Evolutionary conservation across 306 rosid genomes (phyloP).

Genomic region (Pyrus pyrifolia): DNA sequence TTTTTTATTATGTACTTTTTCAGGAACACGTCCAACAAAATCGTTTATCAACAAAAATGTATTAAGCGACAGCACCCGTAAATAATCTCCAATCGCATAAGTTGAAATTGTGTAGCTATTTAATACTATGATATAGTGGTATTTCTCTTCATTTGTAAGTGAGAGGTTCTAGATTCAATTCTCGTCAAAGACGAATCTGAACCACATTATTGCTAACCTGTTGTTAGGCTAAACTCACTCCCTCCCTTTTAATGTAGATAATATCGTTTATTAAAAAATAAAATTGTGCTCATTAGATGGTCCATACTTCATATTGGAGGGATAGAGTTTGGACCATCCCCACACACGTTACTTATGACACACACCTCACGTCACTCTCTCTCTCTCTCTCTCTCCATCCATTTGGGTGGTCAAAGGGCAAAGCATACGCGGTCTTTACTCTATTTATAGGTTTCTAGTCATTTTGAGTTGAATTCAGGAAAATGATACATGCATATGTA

Average conservation of each 20-base stretch:
- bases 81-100: too few relatives aligned
- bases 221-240: rapidly evolving
- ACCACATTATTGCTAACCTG: too few relatives aligned
- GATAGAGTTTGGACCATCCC: slow-evolving; percentile 17
- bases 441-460: background rate
- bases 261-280: too few relatives aligned
- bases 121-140: too few relatives aligned
- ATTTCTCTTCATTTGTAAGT: too few relatives aligned
- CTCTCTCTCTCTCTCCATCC: background rate
- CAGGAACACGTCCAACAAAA: background rate
- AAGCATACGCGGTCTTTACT: background rate
- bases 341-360: slow-evolving; percentile 11
- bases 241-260: rapidly evolving
- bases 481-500: too few relatives aligned
- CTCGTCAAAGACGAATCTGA: too few relatives aligned
- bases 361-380: slow-evolving; percentile 14
- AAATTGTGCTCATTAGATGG: too few relatives aligned
- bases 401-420: slow-evolving; percentile 15
- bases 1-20: too few relatives aligned
- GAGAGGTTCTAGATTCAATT: too few relatives aligned
- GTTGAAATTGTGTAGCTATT: background rate
- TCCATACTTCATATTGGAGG: too few relatives aligned
- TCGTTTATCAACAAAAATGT: background rate
- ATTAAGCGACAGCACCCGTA: rapidly evolving
- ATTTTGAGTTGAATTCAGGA: background rate